phyloP scores from a whole-genome alignment of 495 filamentous ascomycete species.

The Trichoderma orchidacearum region DNA sequence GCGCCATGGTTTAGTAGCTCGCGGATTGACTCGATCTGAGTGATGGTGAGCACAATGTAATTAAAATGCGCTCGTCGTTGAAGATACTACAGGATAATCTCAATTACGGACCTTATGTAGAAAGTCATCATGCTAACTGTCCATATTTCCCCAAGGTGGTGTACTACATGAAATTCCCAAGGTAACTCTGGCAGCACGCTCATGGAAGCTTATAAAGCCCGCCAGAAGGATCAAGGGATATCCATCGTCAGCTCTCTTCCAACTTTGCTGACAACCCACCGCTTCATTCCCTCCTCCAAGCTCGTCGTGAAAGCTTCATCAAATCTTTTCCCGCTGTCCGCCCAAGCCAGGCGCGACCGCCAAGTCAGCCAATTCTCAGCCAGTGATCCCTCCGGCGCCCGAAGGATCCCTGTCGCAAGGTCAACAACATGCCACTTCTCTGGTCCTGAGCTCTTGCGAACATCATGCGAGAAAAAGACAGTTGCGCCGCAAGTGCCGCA shows the following conservation, averaged over 20 bases:
- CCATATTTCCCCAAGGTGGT: no score
- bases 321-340: conserved; percentile 7
- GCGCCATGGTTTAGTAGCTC: neutral
- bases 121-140: no score
- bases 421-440: conserved; percentile 25
- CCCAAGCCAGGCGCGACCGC: conserved; percentile 12
- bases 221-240: no score
- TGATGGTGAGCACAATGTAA: neutral
- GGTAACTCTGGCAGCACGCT: no score
- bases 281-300: conserved; percentile 10
- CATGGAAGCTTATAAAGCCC: no score
- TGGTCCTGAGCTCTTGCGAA: neutral
- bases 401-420: conserved; percentile 37
- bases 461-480: conserved; percentile 26
- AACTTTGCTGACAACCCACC: conserved; percentile 10
- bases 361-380: conserved; percentile 28
- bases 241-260: neutral
- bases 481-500: conserved; percentile 50
- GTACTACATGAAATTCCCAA: no score
- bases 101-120: no score
- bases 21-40: neutral
- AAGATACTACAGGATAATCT: no score
- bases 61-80: no score
- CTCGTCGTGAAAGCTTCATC: conserved; percentile 13
- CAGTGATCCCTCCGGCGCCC: conserved; percentile 35